phyloP scores from a whole-genome alignment of 495 filamentous ascomycete species.

The Margaritispora aquatica region DNA sequence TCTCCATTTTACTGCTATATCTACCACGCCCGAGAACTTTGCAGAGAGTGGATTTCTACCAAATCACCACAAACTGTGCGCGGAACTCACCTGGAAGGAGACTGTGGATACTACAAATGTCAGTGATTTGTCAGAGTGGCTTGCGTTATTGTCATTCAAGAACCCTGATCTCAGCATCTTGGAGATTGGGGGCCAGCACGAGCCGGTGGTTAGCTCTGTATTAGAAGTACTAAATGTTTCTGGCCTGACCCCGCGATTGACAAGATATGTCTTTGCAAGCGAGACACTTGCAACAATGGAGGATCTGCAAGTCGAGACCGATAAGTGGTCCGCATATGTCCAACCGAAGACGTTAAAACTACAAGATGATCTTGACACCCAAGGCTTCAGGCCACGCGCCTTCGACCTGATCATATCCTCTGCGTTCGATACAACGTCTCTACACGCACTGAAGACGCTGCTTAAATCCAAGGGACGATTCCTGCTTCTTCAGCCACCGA shows the following conservation, averaged over 20 bases:
- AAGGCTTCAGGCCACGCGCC: background rate
- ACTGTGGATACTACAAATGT: background rate
- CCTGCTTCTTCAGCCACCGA: background rate
- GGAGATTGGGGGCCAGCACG: background rate
- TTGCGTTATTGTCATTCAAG: background rate
- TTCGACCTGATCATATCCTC: background rate
- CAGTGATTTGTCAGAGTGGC: conserved; percentile 3
- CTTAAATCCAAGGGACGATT: background rate
- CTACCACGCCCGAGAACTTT: background rate
- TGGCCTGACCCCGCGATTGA: background rate
- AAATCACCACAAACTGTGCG: conserved; percentile 11
- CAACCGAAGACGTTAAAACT: background rate
- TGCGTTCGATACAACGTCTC: background rate
- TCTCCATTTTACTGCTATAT: conserved; percentile 9
- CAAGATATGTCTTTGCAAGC: background rate
- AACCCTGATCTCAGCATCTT: conserved; percentile 3
- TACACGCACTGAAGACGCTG: background rate
- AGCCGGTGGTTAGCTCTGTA: background rate
- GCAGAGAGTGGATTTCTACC: conserved; percentile 1
- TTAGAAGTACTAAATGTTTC: background rate
- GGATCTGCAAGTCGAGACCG: background rate
- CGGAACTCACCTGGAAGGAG: conserved; percentile 8
- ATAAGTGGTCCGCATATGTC: background rate
- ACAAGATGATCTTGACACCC: background rate
- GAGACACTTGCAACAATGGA: background rate